A percentile compares a stretch with the other conserved stretches of the same genome.
These are phyloP conservation scores for Cyberlindnera saturnus DNA, from an alignment of 805 yeast species.

Conservation along the genomic window DNA sequence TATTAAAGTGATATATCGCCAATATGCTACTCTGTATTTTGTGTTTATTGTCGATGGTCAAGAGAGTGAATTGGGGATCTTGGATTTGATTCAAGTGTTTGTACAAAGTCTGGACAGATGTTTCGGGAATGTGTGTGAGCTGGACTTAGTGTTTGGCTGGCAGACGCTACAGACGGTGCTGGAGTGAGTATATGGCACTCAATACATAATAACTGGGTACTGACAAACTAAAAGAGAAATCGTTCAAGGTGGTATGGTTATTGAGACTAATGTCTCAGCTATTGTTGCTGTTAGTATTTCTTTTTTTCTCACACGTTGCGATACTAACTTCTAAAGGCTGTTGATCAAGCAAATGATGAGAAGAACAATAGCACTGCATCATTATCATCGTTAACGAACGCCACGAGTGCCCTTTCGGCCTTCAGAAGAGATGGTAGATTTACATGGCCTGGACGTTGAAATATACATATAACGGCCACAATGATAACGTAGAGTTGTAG, in stretches of 20 bases:
- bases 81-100: constrained; percentile 93
- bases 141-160: constrained; percentile 98
- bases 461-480: background rate
- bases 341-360: constrained; percentile 51
- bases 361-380: constrained; percentile 4
- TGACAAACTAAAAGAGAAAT: constrained; percentile 46
- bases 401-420: constrained; percentile 22
- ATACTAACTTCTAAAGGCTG: constrained; percentile 34
- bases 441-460: constrained; percentile 23
- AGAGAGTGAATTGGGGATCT: constrained; percentile 88
- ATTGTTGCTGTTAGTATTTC: constrained; percentile 51
- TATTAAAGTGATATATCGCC: constrained; percentile 86
- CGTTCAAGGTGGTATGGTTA: constrained; percentile 96
- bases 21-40: constrained; percentile 93
- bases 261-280: constrained; percentile 78
- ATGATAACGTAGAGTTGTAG: too few relatives aligned
- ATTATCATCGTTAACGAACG: constrained; percentile 26
- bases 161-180: constrained; percentile 88
- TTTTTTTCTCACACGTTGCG: too few relatives aligned
- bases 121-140: constrained; percentile 89
- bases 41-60: constrained; percentile 95
- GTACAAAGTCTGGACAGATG: constrained; percentile 93
- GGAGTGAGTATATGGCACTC: constrained; percentile 30
- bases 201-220: background rate
- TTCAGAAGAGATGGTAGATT: constrained; percentile 23